Conservation (phyloP, 192 early-diverging fungal genomes). For the Coemansia sp. region DNA sequence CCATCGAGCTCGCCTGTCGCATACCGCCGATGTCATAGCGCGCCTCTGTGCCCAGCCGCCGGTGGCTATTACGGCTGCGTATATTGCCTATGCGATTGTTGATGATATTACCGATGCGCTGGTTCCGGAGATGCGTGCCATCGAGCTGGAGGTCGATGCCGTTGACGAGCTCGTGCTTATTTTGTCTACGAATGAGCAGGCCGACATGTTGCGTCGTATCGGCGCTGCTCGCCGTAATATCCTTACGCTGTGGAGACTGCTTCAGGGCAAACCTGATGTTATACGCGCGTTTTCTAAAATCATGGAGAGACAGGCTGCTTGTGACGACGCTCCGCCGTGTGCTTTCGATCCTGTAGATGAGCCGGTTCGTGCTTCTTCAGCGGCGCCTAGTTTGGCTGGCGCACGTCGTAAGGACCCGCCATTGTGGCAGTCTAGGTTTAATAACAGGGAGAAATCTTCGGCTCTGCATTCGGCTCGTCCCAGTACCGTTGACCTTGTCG, state of each 20-base stretch:
- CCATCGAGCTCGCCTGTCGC: constrained; percentile 60
- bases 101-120: constrained; percentile 96
- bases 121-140: constrained; percentile 79
- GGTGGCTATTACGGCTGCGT: constrained; percentile 29
- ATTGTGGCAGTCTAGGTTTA: constrained; percentile 21
- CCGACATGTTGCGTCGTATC: constrained; percentile 77
- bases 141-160: constrained; percentile 94
- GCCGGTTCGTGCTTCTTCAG: background rate
- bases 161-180: constrained; percentile 96
- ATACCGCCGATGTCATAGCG: constrained; percentile 58
- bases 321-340: constrained; percentile 13
- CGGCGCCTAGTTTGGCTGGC: background rate
- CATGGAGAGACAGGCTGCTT: constrained; percentile 45
- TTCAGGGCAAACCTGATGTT: constrained; percentile 76
- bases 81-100: constrained; percentile 83
- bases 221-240: constrained; percentile 74
- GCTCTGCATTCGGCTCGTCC: constrained; percentile 22
- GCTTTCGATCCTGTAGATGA: background rate
- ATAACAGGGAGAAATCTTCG: constrained; percentile 16
- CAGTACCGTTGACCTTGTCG: constrained; percentile 26
- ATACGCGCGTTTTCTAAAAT: constrained; percentile 74
- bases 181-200: constrained; percentile 85
- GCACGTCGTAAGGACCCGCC: constrained; percentile 13
- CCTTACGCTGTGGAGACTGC: constrained; percentile 68
- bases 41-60: constrained; percentile 38